Conservation (phyloP, 208 protist species). For the Vickermania ingenoplastis region DNA sequence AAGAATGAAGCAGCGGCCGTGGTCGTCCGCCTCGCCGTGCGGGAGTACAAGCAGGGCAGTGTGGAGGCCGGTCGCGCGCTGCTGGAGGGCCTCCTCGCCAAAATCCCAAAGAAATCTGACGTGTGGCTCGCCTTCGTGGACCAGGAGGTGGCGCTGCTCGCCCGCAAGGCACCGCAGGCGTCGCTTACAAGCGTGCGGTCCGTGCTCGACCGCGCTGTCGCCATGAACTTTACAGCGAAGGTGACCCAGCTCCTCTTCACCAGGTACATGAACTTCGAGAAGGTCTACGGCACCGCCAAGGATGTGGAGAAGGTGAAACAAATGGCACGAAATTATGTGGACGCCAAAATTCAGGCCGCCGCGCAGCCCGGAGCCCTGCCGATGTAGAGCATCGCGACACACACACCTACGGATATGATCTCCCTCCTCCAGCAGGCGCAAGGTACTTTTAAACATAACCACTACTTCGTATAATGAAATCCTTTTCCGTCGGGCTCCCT, state of each 20-base stretch:
- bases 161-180: slow-evolving; percentile 25
- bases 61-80: slow-evolving; percentile 80
- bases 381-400: too few species aligned
- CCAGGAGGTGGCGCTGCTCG: slow-evolving; percentile 72
- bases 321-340: slow-evolving; percentile 88
- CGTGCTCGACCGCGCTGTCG: slow-evolving; percentile 73
- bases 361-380: slow-evolving; percentile 5
- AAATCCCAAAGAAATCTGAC: slow-evolving; percentile 79
- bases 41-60: slow-evolving; percentile 77
- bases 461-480: too few species aligned
- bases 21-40: slow-evolving; percentile 69
- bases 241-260: slow-evolving; percentile 94
- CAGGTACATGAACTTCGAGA: slow-evolving; percentile 94
- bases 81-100: slow-evolving; percentile 84
- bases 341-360: slow-evolving; percentile 72
- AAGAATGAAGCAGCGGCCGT: slow-evolving; percentile 39
- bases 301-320: slow-evolving; percentile 91
- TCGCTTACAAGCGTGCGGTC: slow-evolving; percentile 44
- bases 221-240: slow-evolving; percentile 74
- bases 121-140: slow-evolving; percentile 87
- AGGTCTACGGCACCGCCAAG: slow-evolving; percentile 67
- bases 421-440: too few species aligned
- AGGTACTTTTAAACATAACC: too few species aligned
- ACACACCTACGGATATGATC: too few species aligned
- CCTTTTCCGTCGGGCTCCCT: too few species aligned